These are phyloP conservation scores for Exophiala phaeomuriformis DNA, from an alignment of 2,329 filamentous ascomycete genomes.

Conservation along the genomic window DNA sequence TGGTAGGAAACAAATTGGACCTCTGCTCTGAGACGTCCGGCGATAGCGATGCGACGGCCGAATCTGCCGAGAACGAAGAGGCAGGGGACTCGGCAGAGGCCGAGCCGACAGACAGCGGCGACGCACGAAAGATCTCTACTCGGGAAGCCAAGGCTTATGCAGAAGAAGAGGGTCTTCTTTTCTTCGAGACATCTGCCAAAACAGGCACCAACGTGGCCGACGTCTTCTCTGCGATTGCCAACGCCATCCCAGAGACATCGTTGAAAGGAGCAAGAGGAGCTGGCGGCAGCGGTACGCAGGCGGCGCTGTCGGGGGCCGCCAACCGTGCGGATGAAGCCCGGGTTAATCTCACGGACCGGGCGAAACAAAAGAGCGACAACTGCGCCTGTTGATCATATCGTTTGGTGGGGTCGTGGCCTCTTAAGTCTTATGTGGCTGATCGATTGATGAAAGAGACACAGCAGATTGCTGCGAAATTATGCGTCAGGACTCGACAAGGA, in stretches of 20 bases:
- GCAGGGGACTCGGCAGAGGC: constrained; percentile 39
- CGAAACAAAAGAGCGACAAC: constrained; percentile 72
- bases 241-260: constrained; percentile 94
- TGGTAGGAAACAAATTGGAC: constrained; percentile 96
- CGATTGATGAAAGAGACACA: too few relatives aligned
- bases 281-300: constrained; percentile 51
- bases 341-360: constrained; percentile 71
- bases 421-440: too few relatives aligned
- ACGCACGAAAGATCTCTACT: constrained; percentile 82
- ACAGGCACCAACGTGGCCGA: constrained; percentile 89
- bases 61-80: constrained; percentile 36
- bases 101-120: constrained; percentile 56
- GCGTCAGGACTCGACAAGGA: too few relatives aligned
- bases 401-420: not conserved
- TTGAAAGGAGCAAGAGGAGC: constrained; percentile 63
- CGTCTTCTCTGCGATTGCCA: constrained; percentile 96
- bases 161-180: constrained; percentile 85
- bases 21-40: constrained; percentile 58
- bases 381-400: constrained; percentile 65
- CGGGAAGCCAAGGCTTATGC: constrained; percentile 88
- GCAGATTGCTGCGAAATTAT: too few relatives aligned
- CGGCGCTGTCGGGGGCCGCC: constrained; percentile 47
- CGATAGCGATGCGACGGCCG: constrained; percentile 29
- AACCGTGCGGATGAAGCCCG: constrained; percentile 49
- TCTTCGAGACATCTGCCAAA: constrained; percentile 98